A percentile compares a stretch with the other conserved stretches of the same genome.
These are phyloP conservation scores for Rosa multiflora DNA, from an alignment of 306 rosid species.

Conservation along the genomic window DNA sequence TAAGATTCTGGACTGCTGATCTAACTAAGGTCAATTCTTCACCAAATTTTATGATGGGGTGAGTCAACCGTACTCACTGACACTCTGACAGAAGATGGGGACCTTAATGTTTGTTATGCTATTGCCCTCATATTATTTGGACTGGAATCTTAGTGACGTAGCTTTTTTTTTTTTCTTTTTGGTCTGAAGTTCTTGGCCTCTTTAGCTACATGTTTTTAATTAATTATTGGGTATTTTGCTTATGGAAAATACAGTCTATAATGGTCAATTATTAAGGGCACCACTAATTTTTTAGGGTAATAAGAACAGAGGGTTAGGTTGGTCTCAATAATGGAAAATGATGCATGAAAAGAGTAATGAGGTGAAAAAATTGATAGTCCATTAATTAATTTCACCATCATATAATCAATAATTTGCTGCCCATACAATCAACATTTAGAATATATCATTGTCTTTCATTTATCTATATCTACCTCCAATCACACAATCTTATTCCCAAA, in stretches of 20 bases:
- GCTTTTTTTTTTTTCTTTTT: background rate
- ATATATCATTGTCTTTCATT: slow-evolving; percentile 16
- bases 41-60: slow-evolving; percentile 1
- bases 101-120: background rate
- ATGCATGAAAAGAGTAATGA: background rate
- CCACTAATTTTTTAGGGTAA: background rate
- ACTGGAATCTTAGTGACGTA: slow-evolving; percentile 28
- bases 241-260: background rate
- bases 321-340: background rate
- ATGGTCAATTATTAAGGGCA: background rate
- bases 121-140: slow-evolving; percentile 9
- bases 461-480: slow-evolving; percentile 14
- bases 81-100: slow-evolving; percentile 4
- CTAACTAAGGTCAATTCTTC: slow-evolving; percentile 7
- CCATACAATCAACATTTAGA: background rate
- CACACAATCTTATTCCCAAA: background rate
- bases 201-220: background rate
- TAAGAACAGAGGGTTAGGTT: slow-evolving; percentile 6
- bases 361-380: background rate
- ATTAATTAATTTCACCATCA: background rate
- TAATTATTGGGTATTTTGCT: background rate
- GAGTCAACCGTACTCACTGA: slow-evolving; percentile 26
- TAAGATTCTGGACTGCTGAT: slow-evolving; percentile 17
- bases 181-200: slow-evolving; percentile 9
- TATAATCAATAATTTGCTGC: background rate